phyloP scores from a whole-genome alignment of 2,329 filamentous ascomycete genomes.

The Talaromyces verruculosus region DNA sequence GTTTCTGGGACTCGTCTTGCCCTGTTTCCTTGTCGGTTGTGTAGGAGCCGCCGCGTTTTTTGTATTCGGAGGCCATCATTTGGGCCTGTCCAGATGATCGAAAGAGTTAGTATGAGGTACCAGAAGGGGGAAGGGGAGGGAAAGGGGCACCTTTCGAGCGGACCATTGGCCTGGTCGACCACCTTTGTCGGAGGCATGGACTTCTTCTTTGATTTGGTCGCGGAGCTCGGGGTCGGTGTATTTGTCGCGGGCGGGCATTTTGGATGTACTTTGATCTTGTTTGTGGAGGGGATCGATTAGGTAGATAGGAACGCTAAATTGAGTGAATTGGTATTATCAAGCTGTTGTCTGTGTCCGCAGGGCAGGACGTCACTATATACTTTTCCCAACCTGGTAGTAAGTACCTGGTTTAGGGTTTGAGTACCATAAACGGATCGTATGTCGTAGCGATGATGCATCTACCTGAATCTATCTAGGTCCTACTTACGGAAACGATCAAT shows the following conservation, averaged over 20 bases:
- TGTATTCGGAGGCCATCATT: slow-evolving; percentile 51
- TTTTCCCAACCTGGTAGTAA: background rate
- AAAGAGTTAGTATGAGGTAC: background rate
- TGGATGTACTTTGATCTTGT: background rate
- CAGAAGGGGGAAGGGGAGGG: background rate
- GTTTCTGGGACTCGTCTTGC: slow-evolving; percentile 46
- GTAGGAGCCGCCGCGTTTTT: slow-evolving; percentile 50
- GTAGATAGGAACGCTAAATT: background rate
- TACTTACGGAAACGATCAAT: no score
- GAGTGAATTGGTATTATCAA: background rate
- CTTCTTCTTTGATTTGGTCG: slow-evolving; percentile 49
- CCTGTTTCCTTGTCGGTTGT: slow-evolving; percentile 46
- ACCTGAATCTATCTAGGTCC: no score
- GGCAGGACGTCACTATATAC: background rate
- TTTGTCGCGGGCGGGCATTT: slow-evolving; percentile 50
- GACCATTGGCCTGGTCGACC: slow-evolving; percentile 53
- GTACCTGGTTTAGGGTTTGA: background rate
- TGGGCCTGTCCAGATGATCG: slow-evolving; percentile 36
- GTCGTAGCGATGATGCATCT: slow-evolving; percentile 4
- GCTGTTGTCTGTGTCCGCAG: background rate
- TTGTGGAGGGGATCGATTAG: no score
- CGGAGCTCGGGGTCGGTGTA: slow-evolving; percentile 50
- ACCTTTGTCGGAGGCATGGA: slow-evolving; percentile 48
- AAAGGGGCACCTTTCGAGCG: slow-evolving; percentile 44
- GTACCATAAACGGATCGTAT: background rate